Base-by-base conservation (phyloP, 2,329 filamentous ascomycete genomes). In the Dactylonectria macrodidyma region DNA sequence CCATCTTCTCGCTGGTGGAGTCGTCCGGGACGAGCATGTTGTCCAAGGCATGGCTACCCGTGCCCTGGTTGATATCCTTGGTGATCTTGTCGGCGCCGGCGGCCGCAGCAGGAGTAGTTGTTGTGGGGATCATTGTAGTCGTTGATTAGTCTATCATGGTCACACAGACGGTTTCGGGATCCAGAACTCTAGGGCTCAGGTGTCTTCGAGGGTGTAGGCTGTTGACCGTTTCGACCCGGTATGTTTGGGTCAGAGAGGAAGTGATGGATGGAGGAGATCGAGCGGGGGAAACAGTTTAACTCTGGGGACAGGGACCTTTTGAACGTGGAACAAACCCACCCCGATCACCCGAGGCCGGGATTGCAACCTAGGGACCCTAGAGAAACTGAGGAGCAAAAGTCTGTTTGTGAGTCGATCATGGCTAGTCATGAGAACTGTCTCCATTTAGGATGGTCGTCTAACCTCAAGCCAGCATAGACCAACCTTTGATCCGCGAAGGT, bases 1-100 rank as follows among this genome's bases (percentile, higher is more conserved):
- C 62, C 67, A 65, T 62, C 52, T 66, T 60, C 44, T 66, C 66
- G 63, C 66, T 66, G n/a, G 41, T 57, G 59, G 62, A 48, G 46
- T 66, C 63, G 30, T 66, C 59, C 10, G 52, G 41, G 22, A 38
- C 47, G 24, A 59, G 41, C 26, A 66, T n/a, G 9, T 26, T 65
- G 34, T 16, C 33, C 24, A 50, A 22, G 48, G 30, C 60, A 56
- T 65, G 4, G 11, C 38, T 46, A 33, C 33, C 56, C 22, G 34
- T 16, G 41, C 12, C 33, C 30, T 38, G 50, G 54, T 24, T 66
- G 55, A 44, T 34, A 19, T 63, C 55, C 33, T 54, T 52, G 54
- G 26, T 60, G 34, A 55, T 63, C 2, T 54, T 46, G 55, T 58
- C 59, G 50, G 59, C 50, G 62, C 54, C 46, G 41, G 52, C 59